Evolutionary conservation across 768 basidiomycete species (phyloP).

Genomic region (Boletus vermiculosoides): DNA sequence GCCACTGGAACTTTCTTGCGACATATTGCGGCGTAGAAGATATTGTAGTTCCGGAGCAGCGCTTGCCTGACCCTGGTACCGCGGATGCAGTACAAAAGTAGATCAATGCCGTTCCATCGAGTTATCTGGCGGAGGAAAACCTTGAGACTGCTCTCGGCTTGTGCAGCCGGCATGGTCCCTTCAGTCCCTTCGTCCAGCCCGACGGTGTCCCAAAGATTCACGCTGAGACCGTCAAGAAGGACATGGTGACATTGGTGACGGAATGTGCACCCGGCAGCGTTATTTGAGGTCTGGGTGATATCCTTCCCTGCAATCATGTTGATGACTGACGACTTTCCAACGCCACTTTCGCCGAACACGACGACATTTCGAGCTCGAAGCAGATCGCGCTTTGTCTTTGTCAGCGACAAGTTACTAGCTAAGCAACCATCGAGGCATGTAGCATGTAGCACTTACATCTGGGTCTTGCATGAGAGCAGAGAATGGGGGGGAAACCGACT

Average conservation of each 20-base stretch:
- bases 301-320: conserved; percentile 36
- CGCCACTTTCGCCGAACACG: conserved; percentile 42
- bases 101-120: conserved; percentile 26
- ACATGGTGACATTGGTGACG: conserved; percentile 22
- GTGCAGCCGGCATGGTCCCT: conserved; percentile 26
- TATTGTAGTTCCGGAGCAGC: conserved; percentile 29
- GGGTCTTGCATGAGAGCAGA: conserved; percentile 9
- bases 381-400: conserved; percentile 6
- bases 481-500: conserved; percentile 6
- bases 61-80: conserved; percentile 31
- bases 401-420: neutral
- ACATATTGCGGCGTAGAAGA: conserved; percentile 31
- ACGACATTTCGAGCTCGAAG: conserved; percentile 33
- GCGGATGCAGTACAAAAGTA: conserved; percentile 37
- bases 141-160: conserved; percentile 28
- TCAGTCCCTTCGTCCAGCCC: conserved; percentile 33
- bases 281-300: conserved; percentile 30
- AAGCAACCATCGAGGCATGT: neutral
- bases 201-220: conserved; percentile 33
- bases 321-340: conserved; percentile 42
- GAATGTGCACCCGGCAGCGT: conserved; percentile 38
- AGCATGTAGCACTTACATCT: conserved; percentile 7
- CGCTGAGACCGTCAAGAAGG: conserved; percentile 13
- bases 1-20: conserved; percentile 33
- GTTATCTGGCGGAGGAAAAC: conserved; percentile 35